Evolutionary conservation across 805 yeast genomes (phyloP).

Genomic region (Isabelozyma heimii): DNA sequence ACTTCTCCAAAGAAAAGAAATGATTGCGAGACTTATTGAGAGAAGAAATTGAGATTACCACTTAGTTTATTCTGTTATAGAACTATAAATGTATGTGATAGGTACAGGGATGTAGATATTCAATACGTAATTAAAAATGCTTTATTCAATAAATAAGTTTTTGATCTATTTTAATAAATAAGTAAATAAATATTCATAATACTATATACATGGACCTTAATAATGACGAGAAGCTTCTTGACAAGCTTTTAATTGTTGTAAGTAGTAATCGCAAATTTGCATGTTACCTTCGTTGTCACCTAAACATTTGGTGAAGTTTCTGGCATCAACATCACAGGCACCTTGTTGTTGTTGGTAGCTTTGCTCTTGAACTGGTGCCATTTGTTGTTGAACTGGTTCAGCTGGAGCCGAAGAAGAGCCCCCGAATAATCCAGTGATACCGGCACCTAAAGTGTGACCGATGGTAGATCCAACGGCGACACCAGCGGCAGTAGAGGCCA

Average conservation of each 20-base stretch:
- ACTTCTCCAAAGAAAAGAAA: slow-evolving; percentile 3
- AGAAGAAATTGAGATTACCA: neutral
- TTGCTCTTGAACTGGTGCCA: slow-evolving; percentile 33
- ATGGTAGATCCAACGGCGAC: slow-evolving; percentile 98
- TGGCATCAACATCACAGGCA: slow-evolving; percentile 89
- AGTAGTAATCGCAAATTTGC: slow-evolving; percentile 95
- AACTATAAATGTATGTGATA: neutral
- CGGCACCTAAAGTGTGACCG: slow-evolving; percentile 96
- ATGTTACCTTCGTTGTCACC: slow-evolving; percentile 92
- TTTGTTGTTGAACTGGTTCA: slow-evolving; percentile 43
- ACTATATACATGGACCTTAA: slow-evolving; percentile 30
- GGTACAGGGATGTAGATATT: neutral
- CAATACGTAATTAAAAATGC: neutral
- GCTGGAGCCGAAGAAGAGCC: slow-evolving; percentile 65
- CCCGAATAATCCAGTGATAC: slow-evolving; percentile 84
- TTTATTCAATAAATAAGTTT: neutral
- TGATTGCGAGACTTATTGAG: neutral
- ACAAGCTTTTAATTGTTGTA: slow-evolving; percentile 97
- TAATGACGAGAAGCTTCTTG: slow-evolving; percentile 89
- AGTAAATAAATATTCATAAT: neutral
- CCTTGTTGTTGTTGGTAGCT: slow-evolving; percentile 41
- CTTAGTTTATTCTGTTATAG: neutral
- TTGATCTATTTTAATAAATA: neutral
- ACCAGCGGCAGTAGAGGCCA: slow-evolving; percentile 99
- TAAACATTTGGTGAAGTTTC: slow-evolving; percentile 91